Evolutionary conservation across 257 asterid species (phyloP), one percentile per base, ranked within the genome.

Genomic region (Cynanchum wilfordii): DNA sequence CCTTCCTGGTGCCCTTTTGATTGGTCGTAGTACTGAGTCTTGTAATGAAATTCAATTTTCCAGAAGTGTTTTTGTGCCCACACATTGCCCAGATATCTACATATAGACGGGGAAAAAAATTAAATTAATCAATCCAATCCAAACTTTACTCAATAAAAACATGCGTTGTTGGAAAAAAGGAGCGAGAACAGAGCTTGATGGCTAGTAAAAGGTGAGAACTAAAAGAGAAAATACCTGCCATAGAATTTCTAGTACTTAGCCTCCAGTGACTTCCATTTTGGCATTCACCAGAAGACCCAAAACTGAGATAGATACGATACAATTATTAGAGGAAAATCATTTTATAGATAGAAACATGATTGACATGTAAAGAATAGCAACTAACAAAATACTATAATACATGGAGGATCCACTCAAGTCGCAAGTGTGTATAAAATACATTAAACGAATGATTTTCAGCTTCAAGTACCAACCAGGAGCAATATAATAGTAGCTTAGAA

Each of bases 251-350:
- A 42, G 51, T 67, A 62, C 75, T 86, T 84, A 89, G 73, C 96
- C 96, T 76, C 92, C 95, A 3, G 75, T 80, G 33, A 82, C 85
- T 73, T 91, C 96, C 97, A 91, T 91, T 76, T 81, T 72, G 65
- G 17, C 65, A 50, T 68, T 66, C 70, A 55, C 60, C 33, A 64
- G 69, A 70, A 33, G 60, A 64, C 56, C 60, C 33, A 74, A 42
- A 51, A 56, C 44, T 27, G 51, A 71, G 50, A 40, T 30, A 60
- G 44, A n/a, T 55, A n/a, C 17, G 25, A 64, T 25, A 15, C 24
- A 38, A 51, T 22, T 62, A 22, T 19, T 42, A 51, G 29, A 62
- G 20, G 24, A 47, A 76, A 36, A 29, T 44, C 16, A 69, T 22
- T 69, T 69, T 50, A 57, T 30, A 38, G 58, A 54, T 20, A 25